phyloP scores from a whole-genome alignment of 176 grass and related monocot genomes.

The Aechmea fasciata region DNA sequence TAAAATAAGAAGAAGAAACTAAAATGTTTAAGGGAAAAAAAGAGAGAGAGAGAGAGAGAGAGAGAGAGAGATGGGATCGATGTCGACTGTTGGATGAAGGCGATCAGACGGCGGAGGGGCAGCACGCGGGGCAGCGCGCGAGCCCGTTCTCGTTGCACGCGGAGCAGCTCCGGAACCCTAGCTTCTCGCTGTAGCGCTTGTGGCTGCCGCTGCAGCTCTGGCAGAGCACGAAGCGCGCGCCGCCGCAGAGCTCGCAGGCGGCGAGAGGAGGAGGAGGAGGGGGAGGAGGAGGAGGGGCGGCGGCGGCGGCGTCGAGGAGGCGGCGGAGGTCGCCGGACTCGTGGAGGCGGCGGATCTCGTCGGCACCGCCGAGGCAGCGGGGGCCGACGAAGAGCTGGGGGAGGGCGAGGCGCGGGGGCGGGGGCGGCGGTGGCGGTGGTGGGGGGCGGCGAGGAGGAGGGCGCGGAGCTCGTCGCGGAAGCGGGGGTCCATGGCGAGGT shows the following conservation, averaged over 20 bases:
- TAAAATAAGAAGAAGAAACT: background rate
- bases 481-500: conserved; percentile 56
- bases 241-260: conserved; percentile 40
- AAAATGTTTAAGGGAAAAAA: conserved; percentile 15
- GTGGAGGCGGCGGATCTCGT: conserved; percentile 68
- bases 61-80: conserved; percentile 20
- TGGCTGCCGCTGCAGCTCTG: conserved; percentile 54
- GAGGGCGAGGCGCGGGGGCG: conserved; percentile 24
- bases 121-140: conserved; percentile 48
- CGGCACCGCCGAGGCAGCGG: conserved; percentile 51
- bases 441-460: conserved; percentile 20
- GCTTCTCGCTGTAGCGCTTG: conserved; percentile 51
- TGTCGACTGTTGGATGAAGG: conserved; percentile 30
- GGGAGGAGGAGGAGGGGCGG: background rate
- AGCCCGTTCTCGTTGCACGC: conserved; percentile 63
- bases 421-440: conserved; percentile 30
- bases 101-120: conserved; percentile 35
- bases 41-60: conserved; percentile 13
- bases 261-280: background rate
- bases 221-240: conserved; percentile 61
- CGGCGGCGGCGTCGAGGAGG: conserved; percentile 21
- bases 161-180: conserved; percentile 51
- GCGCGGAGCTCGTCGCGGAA: conserved; percentile 48
- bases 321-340: conserved; percentile 55
- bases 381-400: conserved; percentile 70